Conservation (phyloP, 2,329 filamentous ascomycete species). For the Lachnellula cervina region DNA sequence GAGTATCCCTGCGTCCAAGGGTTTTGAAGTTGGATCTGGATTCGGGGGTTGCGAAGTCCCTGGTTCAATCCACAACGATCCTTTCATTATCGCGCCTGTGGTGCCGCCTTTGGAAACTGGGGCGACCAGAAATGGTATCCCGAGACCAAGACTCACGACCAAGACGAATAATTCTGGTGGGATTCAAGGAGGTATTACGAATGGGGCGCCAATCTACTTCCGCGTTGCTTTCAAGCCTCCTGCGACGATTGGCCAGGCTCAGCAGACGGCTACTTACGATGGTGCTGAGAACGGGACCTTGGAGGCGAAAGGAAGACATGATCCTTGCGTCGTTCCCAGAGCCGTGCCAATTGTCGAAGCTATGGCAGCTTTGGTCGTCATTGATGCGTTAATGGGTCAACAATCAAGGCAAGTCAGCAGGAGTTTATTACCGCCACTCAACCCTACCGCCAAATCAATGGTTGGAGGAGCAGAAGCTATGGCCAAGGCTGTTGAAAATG, state of each 20-base stretch:
- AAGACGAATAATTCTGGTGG: slow-evolving; percentile 94
- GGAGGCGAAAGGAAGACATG: slow-evolving; percentile 89
- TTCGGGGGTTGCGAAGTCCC: slow-evolving; percentile 83
- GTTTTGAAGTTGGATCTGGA: slow-evolving; percentile 91
- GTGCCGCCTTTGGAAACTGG: slow-evolving; percentile 41
- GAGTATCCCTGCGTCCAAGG: slow-evolving; percentile 90
- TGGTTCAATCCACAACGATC: slow-evolving; percentile 88
- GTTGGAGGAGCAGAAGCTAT: slow-evolving; percentile 17
- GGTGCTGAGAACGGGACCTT: slow-evolving; percentile 65
- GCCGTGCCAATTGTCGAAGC: slow-evolving; percentile 86
- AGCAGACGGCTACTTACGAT: slow-evolving; percentile 77
- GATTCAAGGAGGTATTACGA: slow-evolving; percentile 92
- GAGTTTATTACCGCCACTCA: slow-evolving; percentile 41
- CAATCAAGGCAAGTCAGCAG: slow-evolving; percentile 52
- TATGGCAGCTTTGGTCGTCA: slow-evolving; percentile 83
- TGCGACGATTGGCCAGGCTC: slow-evolving; percentile 86
- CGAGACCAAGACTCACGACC: slow-evolving; percentile 65
- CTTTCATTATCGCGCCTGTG: slow-evolving; percentile 58
- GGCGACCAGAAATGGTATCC: slow-evolving; percentile 40
- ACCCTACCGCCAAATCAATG: slow-evolving; percentile 18
- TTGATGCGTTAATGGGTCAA: slow-evolving; percentile 83
- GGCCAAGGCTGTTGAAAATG: slow-evolving; percentile 10
- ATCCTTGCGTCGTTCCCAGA: slow-evolving; percentile 79
- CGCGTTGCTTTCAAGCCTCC: slow-evolving; percentile 91
- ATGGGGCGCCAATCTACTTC: slow-evolving; percentile 93